Conservation (phyloP, 805 yeast genomes). For the Cyberlindnera japonica region DNA sequence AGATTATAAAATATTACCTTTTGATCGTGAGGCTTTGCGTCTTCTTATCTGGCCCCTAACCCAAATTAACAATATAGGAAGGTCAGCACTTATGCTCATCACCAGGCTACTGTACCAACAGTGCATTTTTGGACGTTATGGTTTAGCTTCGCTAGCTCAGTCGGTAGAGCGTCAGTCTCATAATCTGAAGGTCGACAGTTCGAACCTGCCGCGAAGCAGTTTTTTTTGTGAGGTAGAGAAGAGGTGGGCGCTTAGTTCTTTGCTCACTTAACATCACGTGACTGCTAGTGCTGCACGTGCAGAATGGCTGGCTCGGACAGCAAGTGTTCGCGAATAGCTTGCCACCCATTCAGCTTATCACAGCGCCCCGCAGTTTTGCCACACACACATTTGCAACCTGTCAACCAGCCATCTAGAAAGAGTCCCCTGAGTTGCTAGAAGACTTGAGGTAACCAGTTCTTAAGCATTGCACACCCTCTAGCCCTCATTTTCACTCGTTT, state of each 20-base stretch:
- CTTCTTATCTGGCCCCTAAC: no score
- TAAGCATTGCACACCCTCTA: neutral
- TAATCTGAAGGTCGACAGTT: slow-evolving; percentile 55
- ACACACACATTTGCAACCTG: neutral
- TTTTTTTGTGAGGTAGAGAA: no score
- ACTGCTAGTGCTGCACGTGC: neutral
- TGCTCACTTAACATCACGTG: neutral
- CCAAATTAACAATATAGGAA: no score
- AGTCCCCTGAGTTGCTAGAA: neutral
- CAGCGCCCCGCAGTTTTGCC: slow-evolving; percentile 1
- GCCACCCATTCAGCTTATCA: slow-evolving; percentile 1
- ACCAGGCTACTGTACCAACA: neutral
- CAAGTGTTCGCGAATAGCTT: slow-evolving; percentile 2
- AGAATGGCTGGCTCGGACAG: slow-evolving; percentile 1
- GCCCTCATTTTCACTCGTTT: slow-evolving; percentile 3
- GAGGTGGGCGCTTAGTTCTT: no score
- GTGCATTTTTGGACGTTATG: neutral
- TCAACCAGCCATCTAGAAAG: neutral
- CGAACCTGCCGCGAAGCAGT: slow-evolving; percentile 50
- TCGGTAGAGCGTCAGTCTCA: slow-evolving; percentile 58
- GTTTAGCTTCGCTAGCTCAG: slow-evolving; percentile 48
- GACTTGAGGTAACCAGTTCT: neutral
- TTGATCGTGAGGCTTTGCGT: no score
- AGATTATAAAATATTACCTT: no score
- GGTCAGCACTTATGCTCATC: no score